Conservation (phyloP, 129 eudicot genomes). For the Scalesia atractyloides region DNA sequence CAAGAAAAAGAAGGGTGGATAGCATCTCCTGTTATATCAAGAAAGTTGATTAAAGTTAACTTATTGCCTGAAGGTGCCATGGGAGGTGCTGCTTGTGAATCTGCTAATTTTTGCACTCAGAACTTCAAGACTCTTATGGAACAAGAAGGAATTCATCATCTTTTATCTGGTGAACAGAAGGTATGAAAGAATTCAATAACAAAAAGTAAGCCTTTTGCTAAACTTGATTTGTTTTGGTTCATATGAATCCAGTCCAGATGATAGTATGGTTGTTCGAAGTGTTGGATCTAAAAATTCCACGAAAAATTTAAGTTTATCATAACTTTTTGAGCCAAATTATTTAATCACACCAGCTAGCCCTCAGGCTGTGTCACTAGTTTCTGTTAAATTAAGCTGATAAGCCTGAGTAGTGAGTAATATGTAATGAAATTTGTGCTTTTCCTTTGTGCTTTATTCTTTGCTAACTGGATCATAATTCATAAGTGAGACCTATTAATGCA, state of each 20-base stretch:
- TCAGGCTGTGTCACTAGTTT: too few relatives aligned
- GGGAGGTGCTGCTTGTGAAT: constrained; percentile 31
- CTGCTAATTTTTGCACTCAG: constrained; percentile 16
- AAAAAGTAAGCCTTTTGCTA: constrained; percentile 13
- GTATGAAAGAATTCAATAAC: constrained; percentile 11
- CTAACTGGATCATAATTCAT: not conserved
- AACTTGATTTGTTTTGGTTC: constrained; percentile 13
- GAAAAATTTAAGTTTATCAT: too few relatives aligned
- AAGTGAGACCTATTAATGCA: constrained; percentile 6
- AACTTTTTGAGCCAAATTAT: too few relatives aligned
- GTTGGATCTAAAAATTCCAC: not conserved
- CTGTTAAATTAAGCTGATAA: not conserved
- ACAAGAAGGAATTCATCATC: constrained; percentile 43
- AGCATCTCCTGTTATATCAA: constrained; percentile 16
- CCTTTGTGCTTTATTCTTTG: not conserved
- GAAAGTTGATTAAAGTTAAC: not conserved
- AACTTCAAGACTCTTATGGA: constrained; percentile 33
- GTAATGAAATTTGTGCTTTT: not conserved
- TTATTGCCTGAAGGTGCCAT: constrained; percentile 21
- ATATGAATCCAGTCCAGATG: constrained; percentile 9
- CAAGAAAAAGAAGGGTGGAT: constrained; percentile 16
- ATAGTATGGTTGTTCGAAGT: not conserved
- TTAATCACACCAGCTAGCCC: too few relatives aligned
- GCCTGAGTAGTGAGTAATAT: not conserved
- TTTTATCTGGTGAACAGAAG: constrained; percentile 37